Evolutionary conservation across 2,329 filamentous ascomycete genomes (phyloP).

Genomic region (Chaetothyriales sp.): DNA sequence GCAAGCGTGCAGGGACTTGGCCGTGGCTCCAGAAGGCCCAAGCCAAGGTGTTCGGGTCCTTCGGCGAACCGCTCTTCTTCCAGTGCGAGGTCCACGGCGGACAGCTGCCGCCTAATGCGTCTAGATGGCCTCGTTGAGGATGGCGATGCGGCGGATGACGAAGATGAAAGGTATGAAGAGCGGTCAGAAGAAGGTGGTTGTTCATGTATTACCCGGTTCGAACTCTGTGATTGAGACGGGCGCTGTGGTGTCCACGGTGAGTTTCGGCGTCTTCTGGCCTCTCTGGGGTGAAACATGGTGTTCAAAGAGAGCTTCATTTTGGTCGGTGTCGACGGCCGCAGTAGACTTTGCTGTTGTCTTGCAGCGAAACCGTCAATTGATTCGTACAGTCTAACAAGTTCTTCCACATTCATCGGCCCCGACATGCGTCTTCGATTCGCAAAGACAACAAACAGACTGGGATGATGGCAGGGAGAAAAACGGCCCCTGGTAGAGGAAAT

Average conservation of each 20-base stretch:
- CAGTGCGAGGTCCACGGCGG: constrained; percentile 31
- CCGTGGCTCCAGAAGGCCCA: constrained; percentile 33
- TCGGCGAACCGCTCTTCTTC: constrained; percentile 30
- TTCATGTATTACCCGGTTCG: background rate
- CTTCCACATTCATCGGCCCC: constrained; percentile 11
- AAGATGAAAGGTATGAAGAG: constrained; percentile 8
- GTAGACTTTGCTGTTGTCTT: constrained; percentile 4
- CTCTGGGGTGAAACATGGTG: background rate
- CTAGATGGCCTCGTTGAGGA: constrained; percentile 12
- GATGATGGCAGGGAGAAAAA: background rate
- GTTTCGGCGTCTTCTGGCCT: background rate
- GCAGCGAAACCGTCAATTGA: constrained; percentile 7
- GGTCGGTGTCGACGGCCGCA: background rate
- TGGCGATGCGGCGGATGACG: constrained; percentile 3
- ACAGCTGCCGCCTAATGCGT: constrained; percentile 29
- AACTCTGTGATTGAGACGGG: background rate
- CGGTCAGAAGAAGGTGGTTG: background rate
- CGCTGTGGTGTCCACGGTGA: background rate
- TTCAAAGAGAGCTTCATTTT: background rate
- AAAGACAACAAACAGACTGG: background rate
- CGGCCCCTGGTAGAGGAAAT: background rate
- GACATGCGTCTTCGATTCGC: background rate
- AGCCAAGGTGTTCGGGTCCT: constrained; percentile 26
- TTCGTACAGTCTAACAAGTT: constrained; percentile 14
- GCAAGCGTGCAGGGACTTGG: constrained; percentile 13